Evolutionary conservation across 1,284 basidiomycete species (phyloP), one percentile per base, ranked within the genome.

Genomic region (Sparassis latifolia): DNA sequence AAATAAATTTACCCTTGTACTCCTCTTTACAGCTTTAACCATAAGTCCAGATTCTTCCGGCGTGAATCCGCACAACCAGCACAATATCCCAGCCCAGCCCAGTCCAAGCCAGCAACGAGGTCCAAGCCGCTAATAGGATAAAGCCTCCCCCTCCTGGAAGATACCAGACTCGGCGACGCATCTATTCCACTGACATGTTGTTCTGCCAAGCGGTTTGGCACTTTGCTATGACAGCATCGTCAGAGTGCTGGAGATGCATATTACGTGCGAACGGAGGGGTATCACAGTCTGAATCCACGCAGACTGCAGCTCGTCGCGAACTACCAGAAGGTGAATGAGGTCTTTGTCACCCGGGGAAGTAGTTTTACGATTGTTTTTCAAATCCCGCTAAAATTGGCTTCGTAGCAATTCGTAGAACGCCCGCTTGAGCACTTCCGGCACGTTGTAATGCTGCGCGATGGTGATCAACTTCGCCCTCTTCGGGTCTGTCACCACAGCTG

Each of bases 321-420:
- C 56, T 4, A 32, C 30, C 29, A 62, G 49, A 20, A 66, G 57
- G 12, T 55, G 51, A 29, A 60, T 47, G 29, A 66, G 33, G 30
- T 65, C 62, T 12, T 51, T 50, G 12, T 47, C 45, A 28, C 20
- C 20, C 20, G 20, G 54, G 20, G 10, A 57, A 48, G 6, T 48
- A 47, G 1, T 55, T 47, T 5, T 47, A 50, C 0, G 46, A 45
- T 7, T 50, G 44, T n/a, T 52, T 40, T n/a, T 50, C 47, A 27
- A 50, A 42, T 10, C 50, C 52, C 7, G 62, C 66, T 42, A 69
- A 62, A 6, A 38, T 50, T 2, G 54, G 48, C 9, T 56, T n/a
- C 68, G 59, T 2, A 68, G 55, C 20, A 73, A 61, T 51, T 73
- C 70, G 54, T 73, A 74, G 47, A 66, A 66, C 4, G 69, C 68